phyloP scores from a whole-genome alignment of 257 asterid species.

The Voacanga thouarsii region DNA sequence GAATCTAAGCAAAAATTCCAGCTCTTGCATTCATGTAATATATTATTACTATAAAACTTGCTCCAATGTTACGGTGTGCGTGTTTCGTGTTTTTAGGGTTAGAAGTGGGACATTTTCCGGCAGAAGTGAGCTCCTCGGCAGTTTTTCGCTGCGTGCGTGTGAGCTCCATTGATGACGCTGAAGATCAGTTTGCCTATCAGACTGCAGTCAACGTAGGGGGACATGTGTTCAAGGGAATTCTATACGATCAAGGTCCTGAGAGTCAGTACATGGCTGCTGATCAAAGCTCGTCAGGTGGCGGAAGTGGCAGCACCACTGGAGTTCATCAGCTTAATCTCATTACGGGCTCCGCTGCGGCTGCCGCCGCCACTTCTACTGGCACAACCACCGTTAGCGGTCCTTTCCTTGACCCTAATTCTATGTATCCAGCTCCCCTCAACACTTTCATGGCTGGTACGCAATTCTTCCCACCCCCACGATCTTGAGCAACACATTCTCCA shows the following conservation, averaged over 20 bases:
- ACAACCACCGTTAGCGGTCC: constrained; percentile 28
- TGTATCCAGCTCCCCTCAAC: constrained; percentile 63
- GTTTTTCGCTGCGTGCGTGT: constrained; percentile 84
- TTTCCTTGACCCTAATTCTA: constrained; percentile 52
- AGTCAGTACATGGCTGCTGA: constrained; percentile 60
- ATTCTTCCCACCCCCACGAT: constrained; percentile 94
- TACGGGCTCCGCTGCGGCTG: constrained; percentile 37
- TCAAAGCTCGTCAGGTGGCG: constrained; percentile 78
- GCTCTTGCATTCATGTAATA: background rate
- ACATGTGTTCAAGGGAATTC: constrained; percentile 84
- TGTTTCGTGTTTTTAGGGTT: constrained; percentile 47
- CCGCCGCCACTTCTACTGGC: constrained; percentile 33
- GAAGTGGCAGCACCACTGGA: constrained; percentile 56
- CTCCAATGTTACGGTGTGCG: background rate
- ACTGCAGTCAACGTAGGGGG: constrained; percentile 91
- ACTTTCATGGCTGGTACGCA: constrained; percentile 91
- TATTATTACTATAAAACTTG: background rate
- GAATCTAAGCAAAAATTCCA: background rate
- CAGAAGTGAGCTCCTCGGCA: constrained; percentile 71
- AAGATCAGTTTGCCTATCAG: constrained; percentile 80
- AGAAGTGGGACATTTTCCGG: constrained; percentile 76
- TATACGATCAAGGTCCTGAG: constrained; percentile 86
- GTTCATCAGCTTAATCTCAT: constrained; percentile 59
- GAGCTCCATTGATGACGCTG: constrained; percentile 66
- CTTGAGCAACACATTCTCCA: constrained; percentile 30